Evolutionary conservation across 2,329 filamentous ascomycete species (phyloP).

Genomic region (Hypoxylon sp.): DNA sequence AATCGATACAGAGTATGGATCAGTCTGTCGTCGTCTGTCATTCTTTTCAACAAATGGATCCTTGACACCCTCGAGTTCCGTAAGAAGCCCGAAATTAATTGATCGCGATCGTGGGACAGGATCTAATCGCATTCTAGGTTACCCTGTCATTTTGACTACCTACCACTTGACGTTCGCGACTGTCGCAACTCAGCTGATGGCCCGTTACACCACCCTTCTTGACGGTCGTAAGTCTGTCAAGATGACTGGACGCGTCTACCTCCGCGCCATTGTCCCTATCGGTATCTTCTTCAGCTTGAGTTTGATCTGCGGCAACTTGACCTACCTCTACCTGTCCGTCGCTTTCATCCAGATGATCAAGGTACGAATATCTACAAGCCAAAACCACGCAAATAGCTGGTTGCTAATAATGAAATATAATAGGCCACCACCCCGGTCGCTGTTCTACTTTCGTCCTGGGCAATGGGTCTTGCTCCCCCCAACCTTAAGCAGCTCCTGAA

Average conservation of each 20-base stretch:
- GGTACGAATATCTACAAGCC: conserved; percentile 62
- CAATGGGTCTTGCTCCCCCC: conserved; percentile 84
- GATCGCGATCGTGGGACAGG: conserved; percentile 66
- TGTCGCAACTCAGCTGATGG: conserved; percentile 92
- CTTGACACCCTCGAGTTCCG: conserved; percentile 87
- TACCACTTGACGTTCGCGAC: conserved; percentile 97
- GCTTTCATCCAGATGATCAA: conserved; percentile 99
- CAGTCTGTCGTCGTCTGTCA: conserved; percentile 90
- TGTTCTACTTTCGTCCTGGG: conserved; percentile 91
- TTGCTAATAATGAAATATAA: conserved; percentile 33
- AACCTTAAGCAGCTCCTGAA: conserved; percentile 92
- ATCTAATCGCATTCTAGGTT: conserved; percentile 64
- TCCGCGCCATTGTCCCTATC: conserved; percentile 94
- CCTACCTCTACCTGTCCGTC: conserved; percentile 94
- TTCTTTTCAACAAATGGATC: conserved; percentile 99
- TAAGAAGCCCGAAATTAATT: conserved; percentile 62
- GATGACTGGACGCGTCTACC: conserved; percentile 95
- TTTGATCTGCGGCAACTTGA: conserved; percentile 95
- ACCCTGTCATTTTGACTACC: conserved; percentile 88
- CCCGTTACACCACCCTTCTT: conserved; percentile 88
- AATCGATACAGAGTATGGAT: conserved; percentile 83
- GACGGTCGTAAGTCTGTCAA: conserved; percentile 96
- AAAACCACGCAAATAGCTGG: not conserved
- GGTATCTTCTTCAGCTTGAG: conserved; percentile 96
- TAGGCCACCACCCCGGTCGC: conserved; percentile 95